Percentiles rank a stretch among this genome's conserved stretches.
phyloP scores from a whole-genome alignment of 1,284 basidiomycete genomes.

The Heliocybe sulcata region DNA sequence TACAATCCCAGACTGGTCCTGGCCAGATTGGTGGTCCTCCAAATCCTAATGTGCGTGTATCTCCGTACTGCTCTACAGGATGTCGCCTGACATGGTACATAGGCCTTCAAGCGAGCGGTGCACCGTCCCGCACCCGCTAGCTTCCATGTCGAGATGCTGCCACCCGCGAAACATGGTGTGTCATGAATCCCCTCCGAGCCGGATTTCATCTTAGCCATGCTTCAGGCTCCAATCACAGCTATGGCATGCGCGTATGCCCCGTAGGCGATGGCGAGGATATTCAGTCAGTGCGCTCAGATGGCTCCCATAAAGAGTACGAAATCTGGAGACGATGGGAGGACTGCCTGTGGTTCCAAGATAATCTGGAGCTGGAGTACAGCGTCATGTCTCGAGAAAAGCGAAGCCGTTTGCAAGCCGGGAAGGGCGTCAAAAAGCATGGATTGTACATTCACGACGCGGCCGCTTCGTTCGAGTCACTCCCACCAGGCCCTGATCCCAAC shows the following conservation, averaged over 20 bases:
- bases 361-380: constrained; percentile 56
- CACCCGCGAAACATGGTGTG: constrained; percentile 51
- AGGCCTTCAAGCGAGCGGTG: constrained; percentile 54
- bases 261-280: constrained; percentile 30
- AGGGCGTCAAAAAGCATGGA: constrained; percentile 68
- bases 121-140: constrained; percentile 48
- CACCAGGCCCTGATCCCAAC: constrained; percentile 70
- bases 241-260: constrained; percentile 56
- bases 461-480: constrained; percentile 77
- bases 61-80: background rate
- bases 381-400: constrained; percentile 58
- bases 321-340: constrained; percentile 78
- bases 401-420: constrained; percentile 53
- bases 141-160: constrained; percentile 51
- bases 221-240: constrained; percentile 45
- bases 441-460: constrained; percentile 66
- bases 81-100: background rate
- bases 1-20: background rate
- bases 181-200: constrained; percentile 11
- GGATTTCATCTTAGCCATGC: constrained; percentile 2
- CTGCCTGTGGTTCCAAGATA: constrained; percentile 66
- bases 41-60: background rate
- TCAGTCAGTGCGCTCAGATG: constrained; percentile 23
- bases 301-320: constrained; percentile 47
- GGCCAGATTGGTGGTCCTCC: background rate